Percentiles rank a stretch among this genome's conserved stretches.
These are phyloP conservation scores for Lachnum nothofagi DNA, from an alignment of 2,329 filamentous ascomycete species.

Conservation along the genomic window DNA sequence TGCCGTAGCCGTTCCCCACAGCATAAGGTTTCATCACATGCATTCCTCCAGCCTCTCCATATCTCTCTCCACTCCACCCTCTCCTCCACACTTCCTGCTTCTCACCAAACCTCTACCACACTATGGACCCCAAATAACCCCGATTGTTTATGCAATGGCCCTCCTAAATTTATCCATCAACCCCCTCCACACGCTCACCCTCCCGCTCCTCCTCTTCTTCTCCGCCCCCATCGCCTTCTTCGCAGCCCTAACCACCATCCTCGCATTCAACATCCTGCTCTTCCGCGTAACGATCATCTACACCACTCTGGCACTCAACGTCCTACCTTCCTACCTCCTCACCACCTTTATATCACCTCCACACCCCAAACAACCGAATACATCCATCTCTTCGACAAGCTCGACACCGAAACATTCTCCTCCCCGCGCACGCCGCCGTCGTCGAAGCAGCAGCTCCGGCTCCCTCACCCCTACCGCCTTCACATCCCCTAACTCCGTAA, in stretches of 20 bases:
- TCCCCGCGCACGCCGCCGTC: constrained; percentile 9
- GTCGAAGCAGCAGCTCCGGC: constrained; percentile 28
- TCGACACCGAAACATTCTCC: too few species aligned
- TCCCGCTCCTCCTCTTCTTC: constrained; percentile 58
- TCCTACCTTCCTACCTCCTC: constrained; percentile 51
- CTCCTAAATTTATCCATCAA: constrained; percentile 40
- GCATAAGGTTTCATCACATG: constrained; percentile 9
- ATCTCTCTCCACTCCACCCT: not conserved
- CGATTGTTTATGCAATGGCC: too few species aligned
- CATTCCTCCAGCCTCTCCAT: too few species aligned
- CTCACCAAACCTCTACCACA: not conserved
- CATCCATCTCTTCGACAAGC: too few species aligned
- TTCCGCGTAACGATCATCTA: constrained; percentile 58
- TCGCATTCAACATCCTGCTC: constrained; percentile 58
- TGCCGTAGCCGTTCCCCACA: too few species aligned
- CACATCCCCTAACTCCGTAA: constrained; percentile 30
- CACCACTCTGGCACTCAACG: constrained; percentile 54
- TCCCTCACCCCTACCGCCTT: constrained; percentile 22
- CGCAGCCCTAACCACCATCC: constrained; percentile 57
- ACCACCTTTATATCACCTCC: too few species aligned
- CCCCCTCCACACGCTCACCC: constrained; percentile 50
- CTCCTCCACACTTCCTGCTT: not conserved
- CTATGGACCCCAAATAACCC: too few species aligned
- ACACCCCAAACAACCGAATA: too few species aligned
- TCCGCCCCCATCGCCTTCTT: constrained; percentile 59